phyloP scores from a whole-genome alignment of 2,329 filamentous ascomycete species.

The Clathrospora elynae region DNA sequence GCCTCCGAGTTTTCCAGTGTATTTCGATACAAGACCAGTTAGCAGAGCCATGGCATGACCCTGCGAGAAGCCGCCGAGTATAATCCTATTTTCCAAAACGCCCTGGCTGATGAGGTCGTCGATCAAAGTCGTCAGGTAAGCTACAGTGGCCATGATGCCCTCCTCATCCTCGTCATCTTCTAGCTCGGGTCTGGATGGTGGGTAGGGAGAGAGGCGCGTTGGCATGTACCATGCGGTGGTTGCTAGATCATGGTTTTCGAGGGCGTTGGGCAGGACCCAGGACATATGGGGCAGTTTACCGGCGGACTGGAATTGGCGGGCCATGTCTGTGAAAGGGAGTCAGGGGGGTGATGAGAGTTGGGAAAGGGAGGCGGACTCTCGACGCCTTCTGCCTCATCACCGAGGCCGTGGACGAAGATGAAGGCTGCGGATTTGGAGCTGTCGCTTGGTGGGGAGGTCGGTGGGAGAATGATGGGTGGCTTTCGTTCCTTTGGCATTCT shows the following conservation, averaged over 20 bases:
- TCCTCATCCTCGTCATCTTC: constrained; percentile 55
- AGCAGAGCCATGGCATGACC: constrained; percentile 55
- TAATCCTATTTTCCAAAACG: constrained; percentile 51
- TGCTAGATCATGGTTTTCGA: constrained; percentile 53
- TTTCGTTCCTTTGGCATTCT: constrained; percentile 14
- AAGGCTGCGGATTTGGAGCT: constrained; percentile 51
- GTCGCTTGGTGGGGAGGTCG: constrained; percentile 41
- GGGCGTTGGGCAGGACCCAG: constrained; percentile 59
- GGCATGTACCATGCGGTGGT: constrained; percentile 56
- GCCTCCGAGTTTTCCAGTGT: constrained; percentile 49
- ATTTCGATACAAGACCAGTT: constrained; percentile 50
- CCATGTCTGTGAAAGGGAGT: no score
- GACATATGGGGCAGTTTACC: constrained; percentile 55
- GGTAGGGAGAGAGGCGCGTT: constrained; percentile 48
- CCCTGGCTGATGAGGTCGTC: constrained; percentile 51
- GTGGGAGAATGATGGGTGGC: constrained; percentile 47
- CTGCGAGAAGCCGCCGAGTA: constrained; percentile 57
- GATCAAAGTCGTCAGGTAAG: constrained; percentile 51
- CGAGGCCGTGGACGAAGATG: constrained; percentile 55
- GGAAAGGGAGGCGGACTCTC: no score
- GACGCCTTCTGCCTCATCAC: constrained; percentile 54
- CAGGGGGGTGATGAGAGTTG: no score
- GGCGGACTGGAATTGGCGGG: constrained; percentile 55
- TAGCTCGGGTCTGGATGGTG: constrained; percentile 49
- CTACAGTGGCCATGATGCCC: constrained; percentile 49